Evolutionary conservation across 225 moss, liverwort and hornwort genomes (phyloP).

Genomic region (Pseudisothecium myosuroides): DNA sequence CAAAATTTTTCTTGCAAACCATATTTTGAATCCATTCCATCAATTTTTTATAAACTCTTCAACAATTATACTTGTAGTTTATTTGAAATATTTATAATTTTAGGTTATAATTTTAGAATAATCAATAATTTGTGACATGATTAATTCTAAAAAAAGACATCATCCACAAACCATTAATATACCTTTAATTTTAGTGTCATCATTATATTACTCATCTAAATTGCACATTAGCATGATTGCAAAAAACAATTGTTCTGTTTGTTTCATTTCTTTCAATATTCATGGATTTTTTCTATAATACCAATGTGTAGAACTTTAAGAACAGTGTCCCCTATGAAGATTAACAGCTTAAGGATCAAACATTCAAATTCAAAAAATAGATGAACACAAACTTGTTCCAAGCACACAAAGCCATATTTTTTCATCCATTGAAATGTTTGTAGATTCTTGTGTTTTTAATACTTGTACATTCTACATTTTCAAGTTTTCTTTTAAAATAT

Average conservation of each 20-base stretch:
- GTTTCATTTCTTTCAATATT: neutral
- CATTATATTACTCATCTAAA: too few species aligned
- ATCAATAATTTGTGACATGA: neutral
- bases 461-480: neutral
- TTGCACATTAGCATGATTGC: neutral
- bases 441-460: neutral
- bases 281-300: neutral
- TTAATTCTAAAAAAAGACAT: neutral
- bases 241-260: neutral
- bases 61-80: neutral
- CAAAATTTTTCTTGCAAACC: too few species aligned
- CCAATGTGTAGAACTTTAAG: too few species aligned
- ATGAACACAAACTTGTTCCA: neutral
- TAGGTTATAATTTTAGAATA: neutral
- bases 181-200: neutral
- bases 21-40: neutral
- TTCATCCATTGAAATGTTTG: neutral
- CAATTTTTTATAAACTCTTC: neutral
- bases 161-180: neutral
- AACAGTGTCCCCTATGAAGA: neutral
- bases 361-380: neutral
- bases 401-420: neutral
- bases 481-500: neutral
- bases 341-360: neutral
- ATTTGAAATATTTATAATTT: neutral